phyloP scores from a whole-genome alignment of 208 protist species.

The Wallacemonas sp. region DNA sequence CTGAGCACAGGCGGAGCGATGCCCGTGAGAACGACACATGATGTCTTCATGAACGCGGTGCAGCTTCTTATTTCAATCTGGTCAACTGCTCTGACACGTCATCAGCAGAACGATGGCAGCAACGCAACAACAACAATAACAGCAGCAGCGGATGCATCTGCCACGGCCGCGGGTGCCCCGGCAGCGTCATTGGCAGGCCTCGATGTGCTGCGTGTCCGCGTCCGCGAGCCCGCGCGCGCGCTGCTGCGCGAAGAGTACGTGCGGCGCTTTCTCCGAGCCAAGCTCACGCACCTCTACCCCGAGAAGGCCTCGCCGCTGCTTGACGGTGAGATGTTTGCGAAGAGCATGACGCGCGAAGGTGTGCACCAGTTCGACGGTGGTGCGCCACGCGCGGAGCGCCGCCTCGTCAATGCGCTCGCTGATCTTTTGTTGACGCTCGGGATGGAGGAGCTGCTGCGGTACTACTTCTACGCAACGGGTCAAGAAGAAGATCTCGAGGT shows the following conservation, averaged over 20 bases:
- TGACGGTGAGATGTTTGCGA: not conserved
- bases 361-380: conserved; percentile 1
- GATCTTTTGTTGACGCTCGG: not conserved
- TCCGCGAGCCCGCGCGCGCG: conserved; percentile 20
- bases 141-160: conserved; percentile 25
- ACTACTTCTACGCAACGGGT: conserved; percentile 6
- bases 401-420: not conserved
- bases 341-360: not conserved
- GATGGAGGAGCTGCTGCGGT: not conserved
- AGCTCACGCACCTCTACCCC: conserved; percentile 18
- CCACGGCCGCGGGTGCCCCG: not conserved
- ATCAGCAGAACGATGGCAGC: not conserved
- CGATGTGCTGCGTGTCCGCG: conserved; percentile 31
- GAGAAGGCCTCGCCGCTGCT: conserved; percentile 21
- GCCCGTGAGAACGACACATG: not conserved
- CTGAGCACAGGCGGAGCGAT: conserved; percentile 8
- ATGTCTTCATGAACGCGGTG: conserved; percentile 21
- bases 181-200: conserved; percentile 11
- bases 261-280: conserved; percentile 29
- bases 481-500: not conserved
- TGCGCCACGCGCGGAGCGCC: not conserved
- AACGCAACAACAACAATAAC: conserved; percentile 18
- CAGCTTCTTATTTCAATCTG: conserved; percentile 53
- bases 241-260: conserved; percentile 39
- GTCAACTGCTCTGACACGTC: conserved; percentile 17